Evolutionary conservation across 768 basidiomycete species (phyloP).

Genomic region (Lactarius quietus): DNA sequence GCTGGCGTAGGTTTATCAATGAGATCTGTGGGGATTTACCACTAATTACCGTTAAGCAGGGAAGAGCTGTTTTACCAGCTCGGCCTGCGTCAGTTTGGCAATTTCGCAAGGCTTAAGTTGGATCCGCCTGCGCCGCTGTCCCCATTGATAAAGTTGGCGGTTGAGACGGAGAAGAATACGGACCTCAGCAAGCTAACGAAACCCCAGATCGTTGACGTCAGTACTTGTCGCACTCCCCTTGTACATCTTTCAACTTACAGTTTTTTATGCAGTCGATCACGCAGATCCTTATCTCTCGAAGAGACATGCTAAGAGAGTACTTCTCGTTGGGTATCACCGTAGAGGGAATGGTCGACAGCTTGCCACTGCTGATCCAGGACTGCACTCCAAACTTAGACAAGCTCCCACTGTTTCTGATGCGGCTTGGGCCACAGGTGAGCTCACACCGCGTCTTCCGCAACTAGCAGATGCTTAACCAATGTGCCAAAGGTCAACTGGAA

Average conservation of each 20-base stretch:
- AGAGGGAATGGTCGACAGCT: slow-evolving; percentile 61
- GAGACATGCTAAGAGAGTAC: slow-evolving; percentile 90
- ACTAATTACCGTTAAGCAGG: slow-evolving; percentile 38
- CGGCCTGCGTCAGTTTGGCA: slow-evolving; percentile 86
- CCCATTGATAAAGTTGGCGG: slow-evolving; percentile 71
- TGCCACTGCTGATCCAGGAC: slow-evolving; percentile 81
- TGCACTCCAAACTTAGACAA: slow-evolving; percentile 91
- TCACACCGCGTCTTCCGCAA: background rate
- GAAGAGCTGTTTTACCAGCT: slow-evolving; percentile 97
- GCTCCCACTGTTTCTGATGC: slow-evolving; percentile 84
- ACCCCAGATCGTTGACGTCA: slow-evolving; percentile 66
- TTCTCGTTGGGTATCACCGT: slow-evolving; percentile 73
- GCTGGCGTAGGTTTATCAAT: slow-evolving; percentile 59
- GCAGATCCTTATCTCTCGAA: slow-evolving; percentile 52
- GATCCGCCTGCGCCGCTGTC: slow-evolving; percentile 77
- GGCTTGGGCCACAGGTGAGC: slow-evolving; percentile 78
- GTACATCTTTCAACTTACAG: background rate
- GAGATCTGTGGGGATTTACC: background rate
- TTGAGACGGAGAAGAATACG: slow-evolving; percentile 59
- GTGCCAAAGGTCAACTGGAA: slow-evolving; percentile 80
- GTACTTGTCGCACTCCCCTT: slow-evolving; percentile 26
- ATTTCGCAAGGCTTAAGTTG: slow-evolving; percentile 69
- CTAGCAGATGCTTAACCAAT: slow-evolving; percentile 3
- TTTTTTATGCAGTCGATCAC: slow-evolving; percentile 51
- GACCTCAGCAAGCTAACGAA: slow-evolving; percentile 51